Percentiles rank a stretch among this genome's conserved stretches.
Conservation (phyloP, 2,329 filamentous ascomycete species). For the Cladosporium sp. region DNA sequence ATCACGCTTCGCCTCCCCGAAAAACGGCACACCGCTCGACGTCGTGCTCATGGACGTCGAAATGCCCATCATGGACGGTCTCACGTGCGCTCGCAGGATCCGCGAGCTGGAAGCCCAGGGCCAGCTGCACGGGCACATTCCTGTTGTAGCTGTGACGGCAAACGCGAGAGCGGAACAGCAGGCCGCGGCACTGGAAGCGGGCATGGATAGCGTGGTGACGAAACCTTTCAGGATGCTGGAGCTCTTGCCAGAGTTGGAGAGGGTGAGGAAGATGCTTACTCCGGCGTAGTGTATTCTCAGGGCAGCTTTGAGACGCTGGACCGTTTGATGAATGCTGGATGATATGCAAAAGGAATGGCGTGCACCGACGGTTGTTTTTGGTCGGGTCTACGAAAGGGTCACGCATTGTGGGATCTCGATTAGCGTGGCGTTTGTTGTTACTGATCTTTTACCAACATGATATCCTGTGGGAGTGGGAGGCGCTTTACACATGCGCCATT, state of each 20-base stretch:
- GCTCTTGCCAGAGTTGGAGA: slow-evolving; percentile 18
- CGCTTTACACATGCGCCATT: too few relatives aligned
- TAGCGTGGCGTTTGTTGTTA: too few relatives aligned
- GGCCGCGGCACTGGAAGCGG: slow-evolving; percentile 61
- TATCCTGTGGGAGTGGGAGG: too few relatives aligned
- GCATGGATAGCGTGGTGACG: slow-evolving; percentile 72
- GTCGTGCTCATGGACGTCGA: slow-evolving; percentile 73
- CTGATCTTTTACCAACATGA: too few relatives aligned
- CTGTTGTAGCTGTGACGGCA: slow-evolving; percentile 71
- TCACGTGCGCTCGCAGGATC: slow-evolving; percentile 64
- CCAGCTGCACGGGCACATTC: slow-evolving; percentile 58
- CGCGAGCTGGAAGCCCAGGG: slow-evolving; percentile 59
- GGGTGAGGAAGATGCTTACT: slow-evolving; percentile 2
- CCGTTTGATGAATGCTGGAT: too few relatives aligned
- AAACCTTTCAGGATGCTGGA: slow-evolving; percentile 59
- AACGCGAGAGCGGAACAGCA: slow-evolving; percentile 71
- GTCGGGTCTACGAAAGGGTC: too few relatives aligned
- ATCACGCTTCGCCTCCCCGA: neutral
- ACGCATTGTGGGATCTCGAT: too few relatives aligned
- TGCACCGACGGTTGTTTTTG: too few relatives aligned
- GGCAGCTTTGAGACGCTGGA: too few relatives aligned
- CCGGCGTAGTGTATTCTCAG: too few relatives aligned
- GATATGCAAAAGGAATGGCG: too few relatives aligned
- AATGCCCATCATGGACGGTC: slow-evolving; percentile 78
- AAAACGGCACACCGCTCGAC: slow-evolving; percentile 10